These are phyloP conservation scores for Penicillium sp. DNA, from an alignment of 2,329 filamentous ascomycete species.

Conservation along the genomic window DNA sequence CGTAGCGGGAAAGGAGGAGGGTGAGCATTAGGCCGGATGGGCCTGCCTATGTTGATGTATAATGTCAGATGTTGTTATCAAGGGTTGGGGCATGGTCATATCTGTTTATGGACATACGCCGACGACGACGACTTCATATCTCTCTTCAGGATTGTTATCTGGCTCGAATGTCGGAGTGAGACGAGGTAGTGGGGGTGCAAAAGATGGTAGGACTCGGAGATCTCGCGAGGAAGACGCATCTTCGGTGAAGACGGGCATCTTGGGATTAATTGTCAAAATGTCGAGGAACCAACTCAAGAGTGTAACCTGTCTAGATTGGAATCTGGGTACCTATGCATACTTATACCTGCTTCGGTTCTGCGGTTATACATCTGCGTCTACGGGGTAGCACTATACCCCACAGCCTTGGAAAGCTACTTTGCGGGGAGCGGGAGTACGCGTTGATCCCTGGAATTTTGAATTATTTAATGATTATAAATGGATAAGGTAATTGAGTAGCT, in stretches of 20 bases:
- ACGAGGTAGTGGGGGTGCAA: constrained; percentile 40
- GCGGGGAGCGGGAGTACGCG: not conserved
- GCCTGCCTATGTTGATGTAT: constrained; percentile 26
- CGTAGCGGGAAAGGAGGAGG: constrained; percentile 45
- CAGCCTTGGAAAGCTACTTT: not conserved
- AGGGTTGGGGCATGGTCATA: not conserved
- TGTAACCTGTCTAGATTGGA: not conserved
- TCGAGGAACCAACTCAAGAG: not conserved
- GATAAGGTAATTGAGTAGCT: not conserved
- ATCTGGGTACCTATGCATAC: not conserved
- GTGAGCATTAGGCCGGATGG: constrained; percentile 46
- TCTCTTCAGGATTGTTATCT: constrained; percentile 21
- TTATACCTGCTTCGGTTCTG: not conserved
- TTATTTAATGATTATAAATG: not conserved
- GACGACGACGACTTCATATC: constrained; percentile 45
- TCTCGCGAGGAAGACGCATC: constrained; percentile 35
- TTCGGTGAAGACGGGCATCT: constrained; percentile 45
- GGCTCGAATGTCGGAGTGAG: constrained; percentile 24
- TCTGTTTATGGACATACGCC: constrained; percentile 19
- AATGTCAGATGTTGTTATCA: not conserved
- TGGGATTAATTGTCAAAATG: not conserved
- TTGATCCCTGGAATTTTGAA: not conserved
- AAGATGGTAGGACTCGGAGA: constrained; percentile 42
- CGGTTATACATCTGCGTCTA: not conserved
- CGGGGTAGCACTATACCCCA: not conserved